Percentiles rank a stretch among this genome's conserved stretches.
Evolutionary conservation across 768 basidiomycete species (phyloP).

Genomic region (Austroboletus eburneus): DNA sequence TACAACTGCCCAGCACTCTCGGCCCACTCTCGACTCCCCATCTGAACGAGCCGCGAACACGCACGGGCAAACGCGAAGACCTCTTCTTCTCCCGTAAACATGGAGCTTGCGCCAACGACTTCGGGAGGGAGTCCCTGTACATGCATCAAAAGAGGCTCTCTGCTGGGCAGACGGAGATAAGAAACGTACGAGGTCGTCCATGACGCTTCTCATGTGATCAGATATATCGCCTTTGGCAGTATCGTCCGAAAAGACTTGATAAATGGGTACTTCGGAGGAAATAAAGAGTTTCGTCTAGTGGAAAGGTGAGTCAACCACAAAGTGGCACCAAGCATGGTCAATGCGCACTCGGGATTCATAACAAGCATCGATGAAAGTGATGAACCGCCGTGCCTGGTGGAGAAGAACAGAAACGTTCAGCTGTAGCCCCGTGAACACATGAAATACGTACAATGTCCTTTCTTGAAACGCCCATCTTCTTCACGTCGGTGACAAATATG

Average conservation of each 20-base stretch:
- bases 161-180: constrained; percentile 1
- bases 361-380: constrained; percentile 96
- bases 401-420: not conserved
- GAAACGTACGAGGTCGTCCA: constrained; percentile 84
- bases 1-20: constrained; percentile 36
- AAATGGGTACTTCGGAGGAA: constrained; percentile 89
- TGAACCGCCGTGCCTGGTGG: constrained; percentile 82
- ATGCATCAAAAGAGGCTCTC: not conserved
- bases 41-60: constrained; percentile 80
- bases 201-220: constrained; percentile 87
- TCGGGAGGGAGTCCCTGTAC: constrained; percentile 72
- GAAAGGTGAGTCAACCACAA: constrained; percentile 43
- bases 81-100: constrained; percentile 97
- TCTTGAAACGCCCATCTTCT: constrained; percentile 79
- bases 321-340: not conserved
- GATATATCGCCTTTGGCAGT: constrained; percentile 44
- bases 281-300: constrained; percentile 82
- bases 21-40: constrained; percentile 89
- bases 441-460: constrained; percentile 70
- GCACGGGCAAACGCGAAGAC: constrained; percentile 96
- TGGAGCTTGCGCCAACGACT: constrained; percentile 74
- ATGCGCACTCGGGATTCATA: constrained; percentile 78
- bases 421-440: not conserved
- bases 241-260: constrained; percentile 84
- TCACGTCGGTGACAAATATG: constrained; percentile 83